Conservation (phyloP, 352 stramenopile species). For the Globisporangium emineosum region DNA sequence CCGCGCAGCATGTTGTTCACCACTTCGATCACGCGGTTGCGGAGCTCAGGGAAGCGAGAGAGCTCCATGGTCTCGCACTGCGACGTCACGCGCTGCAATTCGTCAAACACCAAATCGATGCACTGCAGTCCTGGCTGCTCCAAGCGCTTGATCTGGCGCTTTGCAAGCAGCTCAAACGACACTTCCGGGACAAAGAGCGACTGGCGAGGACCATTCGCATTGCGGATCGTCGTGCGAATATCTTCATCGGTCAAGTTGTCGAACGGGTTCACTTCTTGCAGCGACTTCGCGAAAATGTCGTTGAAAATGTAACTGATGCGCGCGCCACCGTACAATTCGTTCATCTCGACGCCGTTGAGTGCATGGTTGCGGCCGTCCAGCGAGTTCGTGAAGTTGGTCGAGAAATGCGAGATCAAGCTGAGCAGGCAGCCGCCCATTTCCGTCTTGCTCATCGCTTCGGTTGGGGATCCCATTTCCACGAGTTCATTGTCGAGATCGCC, state of each 20-base stretch:
- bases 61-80: conserved; percentile 96
- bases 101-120: conserved; percentile 98
- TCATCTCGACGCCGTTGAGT: conserved; percentile 77
- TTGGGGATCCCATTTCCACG: conserved; percentile 92
- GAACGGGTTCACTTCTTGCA: conserved; percentile 94
- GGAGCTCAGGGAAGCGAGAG: conserved; percentile 93
- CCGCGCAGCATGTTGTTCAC: conserved; percentile 88
- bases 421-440: conserved; percentile 94
- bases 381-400: conserved; percentile 88
- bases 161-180: conserved; percentile 97
- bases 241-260: conserved; percentile 97
- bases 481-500: conserved; percentile 94
- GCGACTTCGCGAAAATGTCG: conserved; percentile 91
- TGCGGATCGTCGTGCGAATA: conserved; percentile 98
- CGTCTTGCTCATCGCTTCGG: conserved; percentile 84
- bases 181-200: conserved; percentile 99
- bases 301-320: conserved; percentile 99
- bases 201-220: conserved; percentile 96
- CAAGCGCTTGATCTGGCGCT: conserved; percentile 96
- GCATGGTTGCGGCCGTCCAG: conserved; percentile 85
- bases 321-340: conserved; percentile 95
- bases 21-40: conserved; percentile 95
- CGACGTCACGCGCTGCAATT: conserved; percentile 95
- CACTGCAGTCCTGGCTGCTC: conserved; percentile 96
- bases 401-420: conserved; percentile 92